A percentile compares a stretch with the other conserved stretches of the same genome.
Conservation (phyloP, 495 filamentous ascomycete genomes). For the Podospora pseudoanserina region DNA sequence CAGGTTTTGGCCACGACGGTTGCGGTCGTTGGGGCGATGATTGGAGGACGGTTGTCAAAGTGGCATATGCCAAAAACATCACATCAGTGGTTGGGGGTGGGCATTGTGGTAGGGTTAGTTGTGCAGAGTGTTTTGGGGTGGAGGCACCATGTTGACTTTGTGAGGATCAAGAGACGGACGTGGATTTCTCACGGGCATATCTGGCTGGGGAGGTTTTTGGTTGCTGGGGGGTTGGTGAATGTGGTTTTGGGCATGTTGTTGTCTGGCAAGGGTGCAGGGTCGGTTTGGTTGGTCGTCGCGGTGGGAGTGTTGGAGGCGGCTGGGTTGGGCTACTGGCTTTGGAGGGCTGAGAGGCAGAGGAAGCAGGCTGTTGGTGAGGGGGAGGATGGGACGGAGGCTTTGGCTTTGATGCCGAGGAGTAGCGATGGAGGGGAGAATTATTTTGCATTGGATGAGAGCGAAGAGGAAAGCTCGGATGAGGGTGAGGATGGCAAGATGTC, state of each 20-base stretch:
- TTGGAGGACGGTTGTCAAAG: constrained; percentile 20
- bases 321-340: constrained; percentile 18
- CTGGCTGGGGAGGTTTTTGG: constrained; percentile 23
- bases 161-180: constrained; percentile 24
- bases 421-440: background rate
- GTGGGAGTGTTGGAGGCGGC: constrained; percentile 18
- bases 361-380: background rate
- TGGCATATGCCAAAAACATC: constrained; percentile 14
- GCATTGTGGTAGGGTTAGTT: constrained; percentile 11
- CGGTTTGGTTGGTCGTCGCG: background rate
- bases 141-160: constrained; percentile 31
- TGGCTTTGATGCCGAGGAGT: background rate
- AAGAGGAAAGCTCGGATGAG: background rate
- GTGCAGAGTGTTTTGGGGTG: constrained; percentile 30
- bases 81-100: constrained; percentile 26
- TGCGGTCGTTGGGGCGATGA: constrained; percentile 18
- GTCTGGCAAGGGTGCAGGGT: constrained; percentile 16
- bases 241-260: constrained; percentile 25
- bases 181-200: constrained; percentile 30
- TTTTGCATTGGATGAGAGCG: background rate
- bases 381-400: background rate
- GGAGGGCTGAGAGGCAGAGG: constrained; percentile 5
- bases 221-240: constrained; percentile 28
- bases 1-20: constrained; percentile 19
- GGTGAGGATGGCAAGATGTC: background rate